A percentile compares a stretch with the other conserved stretches of the same genome.
These are phyloP conservation scores for Trifolium repens DNA, from an alignment of 306 rosid species.

Conservation along the genomic window DNA sequence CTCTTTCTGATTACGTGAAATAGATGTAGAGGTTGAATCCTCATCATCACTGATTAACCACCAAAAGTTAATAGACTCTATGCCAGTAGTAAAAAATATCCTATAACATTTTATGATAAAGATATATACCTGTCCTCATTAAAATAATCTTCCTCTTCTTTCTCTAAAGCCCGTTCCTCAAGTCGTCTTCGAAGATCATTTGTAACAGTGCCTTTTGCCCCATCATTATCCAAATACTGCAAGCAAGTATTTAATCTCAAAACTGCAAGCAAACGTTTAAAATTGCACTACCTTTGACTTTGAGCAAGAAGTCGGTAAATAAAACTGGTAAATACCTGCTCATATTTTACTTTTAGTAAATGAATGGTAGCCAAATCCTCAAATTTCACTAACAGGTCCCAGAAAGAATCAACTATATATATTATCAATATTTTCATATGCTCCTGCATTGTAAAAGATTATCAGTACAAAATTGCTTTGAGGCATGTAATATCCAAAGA, in stretches of 20 bases:
- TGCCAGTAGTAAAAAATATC: conserved; percentile 22
- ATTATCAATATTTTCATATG: conserved; percentile 68
- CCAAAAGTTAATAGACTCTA: conserved; percentile 37
- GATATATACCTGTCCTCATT: conserved; percentile 79
- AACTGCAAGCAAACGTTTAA: conserved; percentile 13
- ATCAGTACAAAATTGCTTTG: conserved; percentile 19
- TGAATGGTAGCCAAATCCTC: conserved; percentile 73
- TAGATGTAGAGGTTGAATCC: conserved; percentile 79
- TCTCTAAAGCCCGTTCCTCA: conserved; percentile 92
- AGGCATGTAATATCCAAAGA: conserved; percentile 33
- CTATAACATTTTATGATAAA: conserved; percentile 6
- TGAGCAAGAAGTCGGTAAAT: conserved; percentile 26
- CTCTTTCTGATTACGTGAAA: conserved; percentile 55
- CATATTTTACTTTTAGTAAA: conserved; percentile 86
- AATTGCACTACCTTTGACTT: neutral
- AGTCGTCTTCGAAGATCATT: conserved; percentile 72
- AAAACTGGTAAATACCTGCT: conserved; percentile 70
- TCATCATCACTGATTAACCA: conserved; percentile 80
- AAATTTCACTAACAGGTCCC: conserved; percentile 77
- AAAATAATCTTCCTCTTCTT: conserved; percentile 93
- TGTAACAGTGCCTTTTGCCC: conserved; percentile 58
- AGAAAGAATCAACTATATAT: conserved; percentile 80
- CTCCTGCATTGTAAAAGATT: conserved; percentile 63
- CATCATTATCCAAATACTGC: conserved; percentile 81
- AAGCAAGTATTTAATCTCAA: conserved; percentile 44